phyloP scores from a whole-genome alignment of 2,329 filamentous ascomycete species.

The Trichoderma harzianum region DNA sequence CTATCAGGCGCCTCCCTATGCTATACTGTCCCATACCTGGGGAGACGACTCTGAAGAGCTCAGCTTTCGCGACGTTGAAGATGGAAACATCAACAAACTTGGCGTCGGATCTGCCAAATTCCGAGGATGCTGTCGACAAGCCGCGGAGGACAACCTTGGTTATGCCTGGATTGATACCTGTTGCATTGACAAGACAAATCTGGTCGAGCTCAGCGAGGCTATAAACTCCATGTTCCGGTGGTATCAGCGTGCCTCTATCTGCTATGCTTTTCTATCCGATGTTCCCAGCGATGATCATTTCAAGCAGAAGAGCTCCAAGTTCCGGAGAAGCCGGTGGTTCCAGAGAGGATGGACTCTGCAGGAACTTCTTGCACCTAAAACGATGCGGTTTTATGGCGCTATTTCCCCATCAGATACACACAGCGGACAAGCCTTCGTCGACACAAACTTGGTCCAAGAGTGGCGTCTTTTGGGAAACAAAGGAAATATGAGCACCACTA shows the following conservation, averaged over 20 bases:
- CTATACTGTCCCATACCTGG: conserved; percentile 34
- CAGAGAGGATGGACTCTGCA: conserved; percentile 27
- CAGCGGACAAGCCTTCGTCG: background rate
- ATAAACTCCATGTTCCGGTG: conserved; percentile 24
- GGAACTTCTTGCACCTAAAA: conserved; percentile 26
- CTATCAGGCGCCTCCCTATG: conserved; percentile 25
- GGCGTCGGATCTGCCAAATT: conserved; percentile 7
- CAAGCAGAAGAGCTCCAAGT: background rate
- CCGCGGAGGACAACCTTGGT: conserved; percentile 19
- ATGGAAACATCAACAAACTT: background rate
- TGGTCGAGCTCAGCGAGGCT: conserved; percentile 20
- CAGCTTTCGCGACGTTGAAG: background rate
- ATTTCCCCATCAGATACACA: background rate
- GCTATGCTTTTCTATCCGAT: conserved; percentile 21
- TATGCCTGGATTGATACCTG: conserved; percentile 23
- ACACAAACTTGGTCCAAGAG: background rate
- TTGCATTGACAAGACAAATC: conserved; percentile 21
- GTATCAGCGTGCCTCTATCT: conserved; percentile 17
- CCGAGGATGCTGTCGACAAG: conserved; percentile 16
- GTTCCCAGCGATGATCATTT: background rate
- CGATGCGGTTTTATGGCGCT: conserved; percentile 22
- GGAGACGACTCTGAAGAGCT: conserved; percentile 16
- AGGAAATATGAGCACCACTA: conserved; percentile 16
- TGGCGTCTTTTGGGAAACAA: conserved; percentile 20
- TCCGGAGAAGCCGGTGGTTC: conserved; percentile 24